Evolutionary conservation across 2,329 filamentous ascomycete species (phyloP).

Genomic region (Didymella segeticola): DNA sequence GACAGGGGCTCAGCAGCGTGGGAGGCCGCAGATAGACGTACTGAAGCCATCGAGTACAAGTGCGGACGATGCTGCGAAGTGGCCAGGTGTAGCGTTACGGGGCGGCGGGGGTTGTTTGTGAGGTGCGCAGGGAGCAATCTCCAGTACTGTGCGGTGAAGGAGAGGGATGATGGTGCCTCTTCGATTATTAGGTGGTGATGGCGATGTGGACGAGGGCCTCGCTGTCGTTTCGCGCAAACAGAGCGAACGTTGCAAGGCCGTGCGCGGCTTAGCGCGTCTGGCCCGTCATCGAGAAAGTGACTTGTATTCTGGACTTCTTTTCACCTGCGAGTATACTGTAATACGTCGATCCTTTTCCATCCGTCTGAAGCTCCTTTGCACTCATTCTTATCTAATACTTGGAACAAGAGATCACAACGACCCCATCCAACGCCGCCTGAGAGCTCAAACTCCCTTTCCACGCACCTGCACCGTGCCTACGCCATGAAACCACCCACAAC

Average conservation of each 20-base stretch:
- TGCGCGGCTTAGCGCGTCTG: slow-evolving; percentile 25
- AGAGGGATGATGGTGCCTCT: slow-evolving; percentile 29
- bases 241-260: slow-evolving; percentile 10
- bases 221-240: slow-evolving; percentile 38
- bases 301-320: slow-evolving; percentile 15
- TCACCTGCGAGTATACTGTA: neutral
- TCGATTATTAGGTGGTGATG: slow-evolving; percentile 31
- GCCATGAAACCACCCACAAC: neutral
- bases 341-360: neutral
- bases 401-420: neutral
- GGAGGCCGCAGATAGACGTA: slow-evolving; percentile 29
- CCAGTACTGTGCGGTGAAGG: slow-evolving; percentile 14
- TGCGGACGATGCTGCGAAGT: slow-evolving; percentile 30
- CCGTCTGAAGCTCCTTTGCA: slow-evolving; percentile 3
- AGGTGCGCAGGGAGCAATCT: slow-evolving; percentile 15
- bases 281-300: slow-evolving; percentile 27
- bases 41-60: slow-evolving; percentile 45
- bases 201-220: slow-evolving; percentile 31
- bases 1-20: slow-evolving; percentile 14
- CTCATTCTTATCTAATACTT: neutral
- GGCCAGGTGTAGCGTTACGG: slow-evolving; percentile 26
- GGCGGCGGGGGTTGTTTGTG: slow-evolving; percentile 12
- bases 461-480: neutral
- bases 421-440: too few species aligned
- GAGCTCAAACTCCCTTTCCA: neutral